Evolutionary conservation across 140 eudicot genomes (phyloP), one percentile per base, ranked within the genome.

Genomic region (Oenanthe javanica): DNA sequence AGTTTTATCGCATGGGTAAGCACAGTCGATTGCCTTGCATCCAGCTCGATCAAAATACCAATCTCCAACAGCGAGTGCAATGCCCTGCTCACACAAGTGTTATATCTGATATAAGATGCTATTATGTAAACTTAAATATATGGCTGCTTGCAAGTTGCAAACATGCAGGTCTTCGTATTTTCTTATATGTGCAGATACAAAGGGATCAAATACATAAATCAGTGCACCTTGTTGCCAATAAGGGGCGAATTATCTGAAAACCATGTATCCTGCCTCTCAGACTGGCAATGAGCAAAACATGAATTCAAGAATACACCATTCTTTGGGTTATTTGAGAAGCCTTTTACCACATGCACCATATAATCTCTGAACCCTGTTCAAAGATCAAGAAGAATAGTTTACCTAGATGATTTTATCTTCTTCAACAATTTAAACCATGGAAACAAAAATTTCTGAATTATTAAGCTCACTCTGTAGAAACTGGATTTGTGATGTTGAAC

Each of bases 1-100:
- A 25, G 96, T 90, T 77, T 85, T 90, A 82, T 95, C 97, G 59
- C 99, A 95, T 1, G 99, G 99, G 81, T 91, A 92, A 9, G 97
- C 87, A 70, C 99, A 95, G 83, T 95, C 99, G 14, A 90, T 86
- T 57, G 80, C 87, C 84, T 89, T 92, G 72, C 87, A 80, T 1
- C 90, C 82, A 23, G 89, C 46, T 64, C 99, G 86, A 50, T 90
- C 97, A 66, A 88, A 95, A 75, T 84, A 95, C 99, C 99, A 95
- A 81, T 95, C 99, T 72, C 99, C 99, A 19, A 93, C 97, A 18
- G 99, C 97, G 81, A 90, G 79, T 18, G 99, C 99, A 38, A 95
- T 82, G 5, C 91, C 89, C 99, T 95, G 99, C 78, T 11, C 84
- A 82, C 54, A 67, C 15, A 61, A 36, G 38, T 12, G 46, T 67